Percentiles rank a stretch among this genome's conserved stretches.
phyloP scores from a whole-genome alignment of 306 rosid genomes.

The Fragaria ananassa region DNA sequence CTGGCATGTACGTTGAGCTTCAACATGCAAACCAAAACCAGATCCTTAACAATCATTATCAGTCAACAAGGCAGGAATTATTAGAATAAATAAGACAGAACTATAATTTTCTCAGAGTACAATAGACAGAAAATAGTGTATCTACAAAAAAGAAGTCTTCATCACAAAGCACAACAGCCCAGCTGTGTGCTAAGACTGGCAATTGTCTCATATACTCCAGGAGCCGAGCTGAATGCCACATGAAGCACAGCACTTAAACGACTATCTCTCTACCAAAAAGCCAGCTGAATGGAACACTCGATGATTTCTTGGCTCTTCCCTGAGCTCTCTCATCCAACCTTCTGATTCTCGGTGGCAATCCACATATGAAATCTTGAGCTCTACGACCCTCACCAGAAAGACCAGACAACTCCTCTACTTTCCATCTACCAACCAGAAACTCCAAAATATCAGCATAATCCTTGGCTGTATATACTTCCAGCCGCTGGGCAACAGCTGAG shows the following conservation, averaged over 20 bases:
- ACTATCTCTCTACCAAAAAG: slow-evolving; percentile 34
- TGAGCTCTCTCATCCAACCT: slow-evolving; percentile 49
- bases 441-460: slow-evolving; percentile 61
- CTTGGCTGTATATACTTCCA: slow-evolving; percentile 48
- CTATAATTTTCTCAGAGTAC: neutral
- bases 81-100: neutral
- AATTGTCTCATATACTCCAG: neutral
- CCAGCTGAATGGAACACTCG: slow-evolving; percentile 49
- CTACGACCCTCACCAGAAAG: slow-evolving; percentile 42
- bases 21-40: neutral
- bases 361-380: slow-evolving; percentile 50
- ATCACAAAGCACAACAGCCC: too few relatives aligned
- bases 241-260: slow-evolving; percentile 15
- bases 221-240: too few relatives aligned
- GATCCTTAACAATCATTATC: neutral
- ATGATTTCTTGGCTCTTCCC: slow-evolving; percentile 43
- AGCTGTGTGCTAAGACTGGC: neutral
- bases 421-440: slow-evolving; percentile 53
- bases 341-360: slow-evolving; percentile 44
- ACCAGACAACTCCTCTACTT: slow-evolving; percentile 43
- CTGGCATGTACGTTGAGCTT: neutral
- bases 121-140: neutral
- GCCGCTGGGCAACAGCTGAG: slow-evolving; percentile 49
- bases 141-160: neutral
- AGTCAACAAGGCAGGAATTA: too few relatives aligned